phyloP scores from a whole-genome alignment of 1,284 basidiomycete genomes.

The Mycena citricolor region DNA sequence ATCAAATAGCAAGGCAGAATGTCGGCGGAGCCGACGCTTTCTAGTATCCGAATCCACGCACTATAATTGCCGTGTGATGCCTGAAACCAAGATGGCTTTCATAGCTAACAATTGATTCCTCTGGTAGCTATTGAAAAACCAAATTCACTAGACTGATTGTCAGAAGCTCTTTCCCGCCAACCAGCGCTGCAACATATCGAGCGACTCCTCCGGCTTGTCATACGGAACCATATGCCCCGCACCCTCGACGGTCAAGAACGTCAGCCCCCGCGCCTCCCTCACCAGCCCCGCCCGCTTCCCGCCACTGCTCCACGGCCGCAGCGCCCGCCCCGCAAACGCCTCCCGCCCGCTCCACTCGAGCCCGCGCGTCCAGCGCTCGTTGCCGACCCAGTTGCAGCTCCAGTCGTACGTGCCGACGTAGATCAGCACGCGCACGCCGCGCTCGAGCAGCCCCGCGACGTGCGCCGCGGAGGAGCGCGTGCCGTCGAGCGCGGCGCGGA shows the following conservation, averaged over 20 bases:
- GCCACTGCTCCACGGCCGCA: conserved; percentile 50
- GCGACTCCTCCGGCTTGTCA: conserved; percentile 49
- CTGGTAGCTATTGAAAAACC: too few relatives aligned
- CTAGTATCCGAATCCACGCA: too few relatives aligned
- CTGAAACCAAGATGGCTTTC: too few relatives aligned
- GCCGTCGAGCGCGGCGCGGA: conserved; percentile 39
- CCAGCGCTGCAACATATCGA: conserved; percentile 49
- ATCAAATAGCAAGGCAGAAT: too few relatives aligned
- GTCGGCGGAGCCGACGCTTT: too few relatives aligned
- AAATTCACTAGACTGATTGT: too few relatives aligned
- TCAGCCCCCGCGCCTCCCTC: conserved; percentile 47
- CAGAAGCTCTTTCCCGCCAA: conserved; percentile 32
- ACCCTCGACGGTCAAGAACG: conserved; percentile 50
- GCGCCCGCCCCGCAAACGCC: conserved; percentile 43
- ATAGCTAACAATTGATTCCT: too few relatives aligned
- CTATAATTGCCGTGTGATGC: too few relatives aligned
- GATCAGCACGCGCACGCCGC: conserved; percentile 68
- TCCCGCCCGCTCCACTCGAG: conserved; percentile 65
- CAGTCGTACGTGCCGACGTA: conserved; percentile 74
- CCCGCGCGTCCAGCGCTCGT: conserved; percentile 57
- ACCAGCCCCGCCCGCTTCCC: conserved; percentile 48
- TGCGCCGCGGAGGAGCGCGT: conserved; percentile 52
- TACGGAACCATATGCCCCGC: conserved; percentile 61
- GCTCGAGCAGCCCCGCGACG: conserved; percentile 70
- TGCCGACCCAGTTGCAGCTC: conserved; percentile 76